These are phyloP conservation scores for Agapanthus africanus DNA, from an alignment of 106 monocot species.

Conservation along the genomic window DNA sequence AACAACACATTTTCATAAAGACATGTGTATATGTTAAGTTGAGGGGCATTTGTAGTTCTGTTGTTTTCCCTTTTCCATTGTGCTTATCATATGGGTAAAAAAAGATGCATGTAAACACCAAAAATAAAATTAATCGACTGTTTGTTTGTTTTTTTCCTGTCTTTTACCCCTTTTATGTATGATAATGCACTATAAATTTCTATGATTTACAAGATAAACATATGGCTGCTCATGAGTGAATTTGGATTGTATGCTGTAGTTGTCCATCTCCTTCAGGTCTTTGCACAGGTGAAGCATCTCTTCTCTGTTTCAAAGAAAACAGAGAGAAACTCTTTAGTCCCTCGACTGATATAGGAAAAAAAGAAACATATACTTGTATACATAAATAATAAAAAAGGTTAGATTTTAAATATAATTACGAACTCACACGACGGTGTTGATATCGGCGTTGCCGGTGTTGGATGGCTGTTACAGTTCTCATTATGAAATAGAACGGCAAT, in stretches of 20 bases:
- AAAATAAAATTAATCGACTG: too few relatives aligned
- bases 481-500: constrained; percentile 29
- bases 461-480: constrained; percentile 11
- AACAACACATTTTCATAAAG: too few relatives aligned
- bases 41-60: background rate
- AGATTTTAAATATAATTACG: background rate
- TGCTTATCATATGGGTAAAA: background rate
- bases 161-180: too few relatives aligned
- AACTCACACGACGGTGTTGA: constrained; percentile 5
- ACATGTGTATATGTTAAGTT: background rate
- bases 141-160: too few relatives aligned
- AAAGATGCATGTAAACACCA: background rate
- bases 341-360: background rate
- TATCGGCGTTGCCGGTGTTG: constrained; percentile 5
- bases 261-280: background rate
- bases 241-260: constrained; percentile 1
- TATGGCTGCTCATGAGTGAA: background rate
- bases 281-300: background rate
- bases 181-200: too few relatives aligned
- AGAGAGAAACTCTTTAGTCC: too few relatives aligned
- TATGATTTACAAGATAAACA: too few relatives aligned
- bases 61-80: background rate
- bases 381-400: background rate
- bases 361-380: background rate
- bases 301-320: constrained; percentile 5